Evolutionary conservation across 1,284 basidiomycete species (phyloP).

Genomic region (Tilletiopsis washingtonensis): DNA sequence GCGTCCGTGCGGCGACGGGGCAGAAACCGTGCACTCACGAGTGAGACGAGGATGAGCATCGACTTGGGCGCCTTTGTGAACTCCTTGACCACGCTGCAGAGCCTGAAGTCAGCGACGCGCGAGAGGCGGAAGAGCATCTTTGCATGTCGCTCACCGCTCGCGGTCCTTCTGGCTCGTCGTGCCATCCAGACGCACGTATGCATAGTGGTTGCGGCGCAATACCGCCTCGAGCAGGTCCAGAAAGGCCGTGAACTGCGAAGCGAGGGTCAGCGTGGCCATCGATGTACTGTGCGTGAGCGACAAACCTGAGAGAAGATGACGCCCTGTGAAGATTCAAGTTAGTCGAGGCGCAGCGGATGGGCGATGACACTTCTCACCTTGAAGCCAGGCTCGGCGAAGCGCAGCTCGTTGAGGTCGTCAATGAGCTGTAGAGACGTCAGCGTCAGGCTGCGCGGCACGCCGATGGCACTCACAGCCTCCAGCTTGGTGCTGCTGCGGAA

Average conservation of each 20-base stretch:
- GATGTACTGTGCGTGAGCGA: too few species aligned
- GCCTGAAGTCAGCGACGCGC: too few species aligned
- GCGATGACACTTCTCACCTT: conserved; percentile 11
- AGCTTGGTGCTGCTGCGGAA: conserved; percentile 82
- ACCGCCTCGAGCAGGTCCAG: conserved; percentile 41
- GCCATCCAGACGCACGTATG: conserved; percentile 63
- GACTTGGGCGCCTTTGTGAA: too few species aligned
- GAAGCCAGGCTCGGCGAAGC: conserved; percentile 50
- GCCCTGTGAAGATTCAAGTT: too few species aligned
- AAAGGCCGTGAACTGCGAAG: conserved; percentile 50
- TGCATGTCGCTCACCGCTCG: conserved; percentile 40
- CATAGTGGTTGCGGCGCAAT: conserved; percentile 21
- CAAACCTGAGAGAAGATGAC: conserved; percentile 48
- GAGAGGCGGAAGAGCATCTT: too few species aligned
- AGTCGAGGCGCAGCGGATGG: too few species aligned
- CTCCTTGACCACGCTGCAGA: too few species aligned
- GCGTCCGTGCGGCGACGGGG: too few species aligned
- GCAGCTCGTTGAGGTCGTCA: conserved; percentile 58
- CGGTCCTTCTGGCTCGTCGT: conserved; percentile 82
- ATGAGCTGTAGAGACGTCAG: conserved; percentile 47
- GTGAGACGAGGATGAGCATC: too few species aligned
- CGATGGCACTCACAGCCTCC: conserved; percentile 48
- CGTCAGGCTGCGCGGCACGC: too few species aligned
- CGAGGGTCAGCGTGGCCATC: too few species aligned
- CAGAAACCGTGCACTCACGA: too few species aligned